Percentiles rank a stretch among this genome's conserved stretches.
phyloP scores from a whole-genome alignment of 129 eudicot genomes.

The Rutidosis leptorrhynchoides region DNA sequence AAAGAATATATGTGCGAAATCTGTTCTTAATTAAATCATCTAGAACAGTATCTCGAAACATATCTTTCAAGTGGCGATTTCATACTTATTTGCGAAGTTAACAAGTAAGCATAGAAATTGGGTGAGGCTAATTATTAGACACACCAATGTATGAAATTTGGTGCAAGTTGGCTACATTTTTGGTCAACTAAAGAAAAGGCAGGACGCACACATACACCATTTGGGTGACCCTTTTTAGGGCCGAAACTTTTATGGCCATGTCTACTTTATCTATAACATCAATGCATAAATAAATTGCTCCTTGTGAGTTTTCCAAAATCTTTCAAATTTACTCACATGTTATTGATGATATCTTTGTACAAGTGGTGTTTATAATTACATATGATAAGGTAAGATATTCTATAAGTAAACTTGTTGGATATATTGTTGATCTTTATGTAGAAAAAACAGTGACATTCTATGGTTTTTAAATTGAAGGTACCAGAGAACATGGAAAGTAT shows the following conservation, averaged over 20 bases:
- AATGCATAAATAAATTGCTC: conserved; percentile 24
- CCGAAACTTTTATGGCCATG: conserved; percentile 21
- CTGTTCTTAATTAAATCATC: too few relatives aligned
- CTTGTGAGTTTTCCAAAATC: conserved; percentile 23
- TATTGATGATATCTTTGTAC: conserved; percentile 23
- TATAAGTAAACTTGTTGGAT: background rate
- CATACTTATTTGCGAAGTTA: conserved; percentile 2
- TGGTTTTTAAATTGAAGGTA: background rate
- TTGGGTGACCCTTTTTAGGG: conserved; percentile 31
- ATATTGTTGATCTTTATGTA: background rate
- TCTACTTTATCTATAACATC: conserved; percentile 23
- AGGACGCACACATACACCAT: background rate
- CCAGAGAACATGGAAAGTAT: conserved; percentile 28
- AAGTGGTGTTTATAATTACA: conserved; percentile 32
- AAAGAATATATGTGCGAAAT: too few relatives aligned
- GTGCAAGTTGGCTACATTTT: conserved; percentile 29
- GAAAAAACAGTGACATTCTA: background rate
- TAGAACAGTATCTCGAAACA: background rate
- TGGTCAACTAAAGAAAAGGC: conserved; percentile 27
- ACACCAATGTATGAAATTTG: conserved; percentile 26
- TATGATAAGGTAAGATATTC: conserved; percentile 16
- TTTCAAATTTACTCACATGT: background rate
- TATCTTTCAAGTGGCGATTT: background rate
- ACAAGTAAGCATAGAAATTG: conserved; percentile 17
- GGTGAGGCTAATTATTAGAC: conserved; percentile 32